Percentiles rank a stretch among this genome's conserved stretches.
Evolutionary conservation across 192 early-diverging fungal species (phyloP).

Genomic region (Thoreauomyces humboldtii): DNA sequence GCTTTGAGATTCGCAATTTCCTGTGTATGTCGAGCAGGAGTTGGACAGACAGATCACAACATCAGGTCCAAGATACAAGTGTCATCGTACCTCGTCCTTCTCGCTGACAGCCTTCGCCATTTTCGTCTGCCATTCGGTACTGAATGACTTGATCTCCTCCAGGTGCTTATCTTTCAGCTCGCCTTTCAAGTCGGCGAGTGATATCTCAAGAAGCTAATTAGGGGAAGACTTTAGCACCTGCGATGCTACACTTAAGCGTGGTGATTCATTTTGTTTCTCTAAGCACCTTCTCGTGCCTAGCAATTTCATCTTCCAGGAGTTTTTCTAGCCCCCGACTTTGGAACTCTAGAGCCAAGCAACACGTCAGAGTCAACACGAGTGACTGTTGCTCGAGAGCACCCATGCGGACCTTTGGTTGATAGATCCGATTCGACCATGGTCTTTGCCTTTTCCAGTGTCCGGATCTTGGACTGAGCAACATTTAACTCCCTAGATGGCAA

Average conservation of each 20-base stretch:
- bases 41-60: too few relatives aligned
- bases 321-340: too few relatives aligned
- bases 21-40: too few relatives aligned
- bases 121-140: background rate
- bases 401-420: background rate
- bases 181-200: constrained; percentile 1
- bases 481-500: background rate
- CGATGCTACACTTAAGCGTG: too few relatives aligned
- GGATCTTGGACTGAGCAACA: background rate
- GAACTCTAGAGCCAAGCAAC: too few relatives aligned
- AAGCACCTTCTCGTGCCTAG: too few relatives aligned
- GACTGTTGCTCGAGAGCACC: too few relatives aligned
- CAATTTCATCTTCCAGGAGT: too few relatives aligned
- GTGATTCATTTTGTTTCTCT: too few relatives aligned
- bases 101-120: background rate
- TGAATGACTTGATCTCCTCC: background rate
- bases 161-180: constrained; percentile 15
- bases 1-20: background rate
- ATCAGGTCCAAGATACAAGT: too few relatives aligned
- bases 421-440: background rate
- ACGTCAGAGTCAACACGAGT: too few relatives aligned
- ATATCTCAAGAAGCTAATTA: background rate
- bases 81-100: background rate
- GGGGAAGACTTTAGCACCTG: too few relatives aligned
- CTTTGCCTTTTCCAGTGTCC: background rate